Base-by-base conservation (phyloP, 768 basidiomycete species). In the Boletellus emodensis region DNA sequence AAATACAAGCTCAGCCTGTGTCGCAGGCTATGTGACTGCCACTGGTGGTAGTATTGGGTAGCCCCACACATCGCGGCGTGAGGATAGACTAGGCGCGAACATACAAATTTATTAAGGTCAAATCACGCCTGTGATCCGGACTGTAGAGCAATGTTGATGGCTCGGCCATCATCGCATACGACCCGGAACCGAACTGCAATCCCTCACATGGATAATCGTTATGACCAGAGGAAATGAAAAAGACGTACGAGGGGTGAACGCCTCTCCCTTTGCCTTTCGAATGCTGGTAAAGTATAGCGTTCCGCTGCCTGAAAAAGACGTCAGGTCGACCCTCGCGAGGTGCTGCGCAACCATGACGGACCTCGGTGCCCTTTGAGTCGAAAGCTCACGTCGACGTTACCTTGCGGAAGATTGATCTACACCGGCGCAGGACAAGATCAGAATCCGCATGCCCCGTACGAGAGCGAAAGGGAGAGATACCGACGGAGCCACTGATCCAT, bases 281-380 rank as follows among this genome's bases (percentile, higher is more conserved):
- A 91, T 84, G 63, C 87, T 90, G 3, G 88, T 91, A 64, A 90
- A 91, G 61, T 91, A 90, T 2, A 90, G 65, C n/a, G 87, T 91
- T 6, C 89, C 89, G 17, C 81, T 74, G 18, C 79, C 87, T 89
- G 50, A 5, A 22, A 15, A 26, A 39, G 20, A 10, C 30, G 18
- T 46, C 40, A 36, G 18, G 24, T 4, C 24, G 10, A 28, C 43
- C 46, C 8, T 28, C 3, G 36, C 14, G 78, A 52, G n/a, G 20
- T 20, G 20, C 26, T 24, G 41, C 17, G 14, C 40, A 35, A 34
- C 35, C 1, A 6, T 38, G 6, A 62, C 73, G 40, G 20, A 82
- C 88, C 80, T 72, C 76, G 81, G 38, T 85, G 81, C 3, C 88
- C 88, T 58, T 81, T 84, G 33, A 91, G 69, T 49, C 86, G 77